These are phyloP conservation scores for Mortierella sp. DNA, from an alignment of 371 early-diverging fungal genomes.

Conservation along the genomic window DNA sequence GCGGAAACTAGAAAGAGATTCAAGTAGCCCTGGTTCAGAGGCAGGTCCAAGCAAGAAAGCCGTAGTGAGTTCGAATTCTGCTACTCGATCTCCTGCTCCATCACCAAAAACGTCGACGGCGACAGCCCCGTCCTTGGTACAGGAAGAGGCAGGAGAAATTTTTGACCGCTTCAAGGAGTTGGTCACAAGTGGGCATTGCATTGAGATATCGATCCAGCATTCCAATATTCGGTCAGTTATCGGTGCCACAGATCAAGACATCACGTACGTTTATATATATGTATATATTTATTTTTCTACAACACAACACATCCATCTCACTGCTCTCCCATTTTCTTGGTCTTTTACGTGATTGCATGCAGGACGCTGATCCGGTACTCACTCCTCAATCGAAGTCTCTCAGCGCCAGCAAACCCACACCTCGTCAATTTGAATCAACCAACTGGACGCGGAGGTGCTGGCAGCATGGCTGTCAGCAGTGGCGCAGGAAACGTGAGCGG, in stretches of 20 bases:
- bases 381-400: conserved; percentile 36
- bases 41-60: background rate
- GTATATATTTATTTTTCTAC: background rate
- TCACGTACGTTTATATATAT: conserved; percentile 27
- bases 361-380: conserved; percentile 46
- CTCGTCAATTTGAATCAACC: conserved; percentile 40
- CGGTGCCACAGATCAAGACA: conserved; percentile 42
- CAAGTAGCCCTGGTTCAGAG: background rate
- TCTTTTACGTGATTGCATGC: background rate
- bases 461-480: background rate
- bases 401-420: conserved; percentile 48
- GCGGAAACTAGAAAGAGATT: background rate
- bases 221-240: conserved; percentile 37
- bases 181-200: conserved; percentile 24
- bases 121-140: background rate
- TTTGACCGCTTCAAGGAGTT: conserved; percentile 44
- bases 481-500: background rate
- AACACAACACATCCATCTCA: too few species aligned
- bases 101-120: background rate
- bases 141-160: conserved; percentile 6
- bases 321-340: background rate
- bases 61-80: too few species aligned
- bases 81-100: background rate
- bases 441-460: background rate
- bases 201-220: conserved; percentile 48